Evolutionary conservation across 257 asterid species (phyloP).

Genomic region (Solanum clarkiae): DNA sequence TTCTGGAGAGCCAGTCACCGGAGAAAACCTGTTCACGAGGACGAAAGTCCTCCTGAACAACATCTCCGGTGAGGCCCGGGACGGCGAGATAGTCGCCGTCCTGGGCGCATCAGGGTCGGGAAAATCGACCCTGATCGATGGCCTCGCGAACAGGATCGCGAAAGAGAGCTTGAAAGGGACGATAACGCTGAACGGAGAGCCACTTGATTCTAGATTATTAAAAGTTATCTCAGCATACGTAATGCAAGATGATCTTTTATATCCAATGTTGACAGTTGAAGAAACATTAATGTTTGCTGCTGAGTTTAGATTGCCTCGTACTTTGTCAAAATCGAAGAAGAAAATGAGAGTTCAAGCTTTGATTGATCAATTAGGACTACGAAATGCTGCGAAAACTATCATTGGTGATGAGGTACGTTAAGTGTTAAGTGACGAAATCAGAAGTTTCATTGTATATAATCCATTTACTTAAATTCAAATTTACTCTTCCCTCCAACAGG

Average conservation of each 20-base stretch:
- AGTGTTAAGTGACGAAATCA: not conserved
- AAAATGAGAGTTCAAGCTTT: slow-evolving; percentile 9
- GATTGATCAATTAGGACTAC: slow-evolving; percentile 19
- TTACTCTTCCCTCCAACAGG: not conserved
- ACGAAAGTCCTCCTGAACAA: slow-evolving; percentile 40
- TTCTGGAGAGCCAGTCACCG: slow-evolving; percentile 7
- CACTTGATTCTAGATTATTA: slow-evolving; percentile 36
- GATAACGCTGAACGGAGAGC: slow-evolving; percentile 51
- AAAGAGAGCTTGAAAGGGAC: slow-evolving; percentile 64
- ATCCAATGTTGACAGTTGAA: slow-evolving; percentile 76
- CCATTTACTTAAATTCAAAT: too few relatives aligned
- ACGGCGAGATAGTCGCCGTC: slow-evolving; percentile 71
- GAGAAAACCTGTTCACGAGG: slow-evolving; percentile 3
- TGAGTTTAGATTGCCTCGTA: slow-evolving; percentile 55
- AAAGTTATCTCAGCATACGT: slow-evolving; percentile 73
- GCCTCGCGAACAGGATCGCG: slow-evolving; percentile 53
- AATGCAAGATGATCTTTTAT: slow-evolving; percentile 71
- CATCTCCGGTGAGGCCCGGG: slow-evolving; percentile 67
- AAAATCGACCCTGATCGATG: slow-evolving; percentile 64
- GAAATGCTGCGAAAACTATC: slow-evolving; percentile 17
- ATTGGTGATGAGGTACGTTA: slow-evolving; percentile 21
- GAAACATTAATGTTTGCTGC: slow-evolving; percentile 81
- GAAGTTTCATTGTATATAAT: too few relatives aligned
- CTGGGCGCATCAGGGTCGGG: slow-evolving; percentile 82
- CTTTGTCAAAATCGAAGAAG: slow-evolving; percentile 10